phyloP scores from a whole-genome alignment of 148 eudicot genomes.

The Vaccinium corymbosum region DNA sequence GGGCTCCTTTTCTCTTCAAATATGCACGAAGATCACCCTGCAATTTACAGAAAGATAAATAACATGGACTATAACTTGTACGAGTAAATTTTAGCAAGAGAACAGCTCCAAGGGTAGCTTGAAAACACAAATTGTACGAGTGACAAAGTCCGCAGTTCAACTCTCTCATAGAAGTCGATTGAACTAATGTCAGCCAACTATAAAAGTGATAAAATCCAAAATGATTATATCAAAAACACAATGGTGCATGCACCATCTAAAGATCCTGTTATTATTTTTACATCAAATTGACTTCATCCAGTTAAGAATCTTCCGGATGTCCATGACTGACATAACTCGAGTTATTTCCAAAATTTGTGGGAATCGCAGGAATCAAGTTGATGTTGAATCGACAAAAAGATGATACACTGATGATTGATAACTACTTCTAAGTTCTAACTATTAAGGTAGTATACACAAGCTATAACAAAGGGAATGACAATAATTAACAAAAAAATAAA shows the following conservation, averaged over 20 bases:
- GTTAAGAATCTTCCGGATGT: background rate
- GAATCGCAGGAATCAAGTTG: background rate
- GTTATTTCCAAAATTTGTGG: background rate
- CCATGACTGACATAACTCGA: background rate
- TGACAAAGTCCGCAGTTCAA: background rate
- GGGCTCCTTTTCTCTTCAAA: slow-evolving; percentile 57
- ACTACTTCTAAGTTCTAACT: background rate
- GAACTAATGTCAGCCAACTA: background rate
- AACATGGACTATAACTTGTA: background rate
- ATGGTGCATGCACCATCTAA: background rate
- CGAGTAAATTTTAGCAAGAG: background rate
- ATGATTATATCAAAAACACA: background rate
- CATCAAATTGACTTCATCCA: background rate
- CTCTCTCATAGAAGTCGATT: background rate
- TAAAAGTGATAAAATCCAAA: background rate
- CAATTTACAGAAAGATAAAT: slow-evolving; percentile 24
- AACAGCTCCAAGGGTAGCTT: background rate
- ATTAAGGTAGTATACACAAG: background rate
- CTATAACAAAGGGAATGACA: background rate
- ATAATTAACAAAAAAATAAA: background rate
- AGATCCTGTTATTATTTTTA: background rate
- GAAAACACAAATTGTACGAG: background rate
- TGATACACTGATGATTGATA: background rate
- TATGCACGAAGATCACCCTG: slow-evolving; percentile 81
- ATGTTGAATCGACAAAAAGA: background rate